Base-by-base conservation (phyloP, 2,329 filamentous ascomycete genomes). In the Berkeleyomyces rouxiae region DNA sequence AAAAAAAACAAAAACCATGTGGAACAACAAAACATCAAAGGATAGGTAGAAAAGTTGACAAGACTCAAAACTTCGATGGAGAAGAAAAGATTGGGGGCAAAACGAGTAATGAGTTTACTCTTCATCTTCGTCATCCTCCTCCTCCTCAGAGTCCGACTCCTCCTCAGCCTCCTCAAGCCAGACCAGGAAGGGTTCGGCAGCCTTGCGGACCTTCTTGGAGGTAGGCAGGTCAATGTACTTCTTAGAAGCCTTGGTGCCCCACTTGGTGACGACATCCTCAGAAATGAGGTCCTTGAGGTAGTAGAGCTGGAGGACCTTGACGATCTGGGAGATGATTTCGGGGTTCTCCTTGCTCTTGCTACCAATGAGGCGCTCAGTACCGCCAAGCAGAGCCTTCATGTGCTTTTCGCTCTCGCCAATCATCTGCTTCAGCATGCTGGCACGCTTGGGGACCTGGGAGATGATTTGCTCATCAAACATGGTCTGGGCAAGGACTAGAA, bases 201-300 rank as follows among this genome's bases (percentile, higher is more conserved):
- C 87, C 80, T 95, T 92, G 77, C 91, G 90, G 66, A 97, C 90
- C 81, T 95, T 95, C 81, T 90, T 92, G 77, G 90, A 95, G 66
- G 85, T 91, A 65, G 85, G 73, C 65, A 95, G 75, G 72, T 97
- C 92, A 69, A 95, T 88, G 73, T 97, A 97, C 79, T 96, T 96
- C 86, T 95, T 96, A 83, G 90, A 96, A 65, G 92, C 90, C 81
- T 93, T 96, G 72, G 82, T 81, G 67, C 91, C 92, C 92, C 93
- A 99, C 69, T 86, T 86, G 75, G 86, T 88, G 72, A 95, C 83
- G 13, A 90, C 83, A 67, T 96, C 91, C 78, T 99, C 93, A 60
- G 81, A 84, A 69, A 96, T 78, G 62, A 99, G 81, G 68, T 99
- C 93, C 70, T 90, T 81, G 75, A 96, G 83, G 76, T 97, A 99